Percentiles rank a stretch among this genome's conserved stretches.
These are phyloP conservation scores for Bretziella fagacearum DNA, from an alignment of 2,329 filamentous ascomycete species.

Conservation along the genomic window DNA sequence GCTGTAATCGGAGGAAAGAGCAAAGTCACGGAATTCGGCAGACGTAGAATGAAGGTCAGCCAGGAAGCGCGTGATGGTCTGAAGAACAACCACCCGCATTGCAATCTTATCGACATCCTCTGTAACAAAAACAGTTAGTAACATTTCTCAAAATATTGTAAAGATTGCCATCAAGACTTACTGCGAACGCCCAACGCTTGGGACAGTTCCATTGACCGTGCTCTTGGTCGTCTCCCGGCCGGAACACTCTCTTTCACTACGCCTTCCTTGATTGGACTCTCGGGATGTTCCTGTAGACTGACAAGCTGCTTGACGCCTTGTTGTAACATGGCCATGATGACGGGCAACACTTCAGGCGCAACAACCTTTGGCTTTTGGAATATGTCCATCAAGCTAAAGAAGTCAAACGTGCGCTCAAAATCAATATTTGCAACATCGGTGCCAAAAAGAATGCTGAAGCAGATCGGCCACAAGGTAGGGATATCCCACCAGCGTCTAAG, in stretches of 20 bases:
- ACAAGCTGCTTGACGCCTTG: conserved; percentile 59
- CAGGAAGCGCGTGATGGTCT: conserved; percentile 64
- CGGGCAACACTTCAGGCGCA: conserved; percentile 60
- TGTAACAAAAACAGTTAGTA: neutral
- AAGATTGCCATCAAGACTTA: conserved; percentile 22
- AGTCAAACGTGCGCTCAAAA: conserved; percentile 55
- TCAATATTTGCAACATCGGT: conserved; percentile 60
- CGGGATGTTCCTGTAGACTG: conserved; percentile 42
- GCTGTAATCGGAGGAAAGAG: conserved; percentile 62
- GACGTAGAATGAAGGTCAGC: conserved; percentile 64
- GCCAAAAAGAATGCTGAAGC: conserved; percentile 77
- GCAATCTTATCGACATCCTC: conserved; percentile 16
- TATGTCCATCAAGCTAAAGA: conserved; percentile 54
- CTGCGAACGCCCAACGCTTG: conserved; percentile 39
- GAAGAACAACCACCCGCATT: conserved; percentile 46
- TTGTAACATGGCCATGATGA: conserved; percentile 76
- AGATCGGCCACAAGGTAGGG: conserved; percentile 69
- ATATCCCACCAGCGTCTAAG: conserved; percentile 81
- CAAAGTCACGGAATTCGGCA: conserved; percentile 64
- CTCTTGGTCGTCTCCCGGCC: conserved; percentile 25
- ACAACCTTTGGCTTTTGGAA: conserved; percentile 54
- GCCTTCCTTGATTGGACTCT: conserved; percentile 28
- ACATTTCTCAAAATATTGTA: neutral
- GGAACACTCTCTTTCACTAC: neutral
- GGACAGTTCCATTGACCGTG: conserved; percentile 49